Conservation (phyloP, 2,329 filamentous ascomycete species). For the Aspergillus sojae region DNA sequence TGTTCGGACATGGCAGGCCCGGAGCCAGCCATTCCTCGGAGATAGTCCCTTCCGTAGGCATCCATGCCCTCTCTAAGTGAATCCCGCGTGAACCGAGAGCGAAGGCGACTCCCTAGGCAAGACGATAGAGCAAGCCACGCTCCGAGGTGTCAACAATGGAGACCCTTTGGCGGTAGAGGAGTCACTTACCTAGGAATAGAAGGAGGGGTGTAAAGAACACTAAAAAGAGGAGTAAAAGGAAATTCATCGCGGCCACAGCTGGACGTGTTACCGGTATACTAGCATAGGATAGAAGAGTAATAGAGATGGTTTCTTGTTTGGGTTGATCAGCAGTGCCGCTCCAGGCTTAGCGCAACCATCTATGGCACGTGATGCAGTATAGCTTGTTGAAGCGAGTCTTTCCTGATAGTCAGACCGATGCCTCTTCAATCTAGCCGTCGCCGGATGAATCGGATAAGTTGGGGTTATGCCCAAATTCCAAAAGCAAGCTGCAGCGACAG, state of each 20-base stretch:
- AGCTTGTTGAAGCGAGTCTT: not conserved
- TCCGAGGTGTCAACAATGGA: constrained; percentile 29
- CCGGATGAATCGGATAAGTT: not conserved
- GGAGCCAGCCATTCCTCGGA: constrained; percentile 58
- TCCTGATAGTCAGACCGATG: not conserved
- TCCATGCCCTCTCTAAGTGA: constrained; percentile 46
- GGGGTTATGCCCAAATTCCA: not conserved
- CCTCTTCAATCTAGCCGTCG: not conserved
- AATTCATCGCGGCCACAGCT: constrained; percentile 29
- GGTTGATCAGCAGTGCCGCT: not conserved
- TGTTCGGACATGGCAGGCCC: constrained; percentile 61
- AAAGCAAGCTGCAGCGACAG: not conserved
- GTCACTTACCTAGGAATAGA: constrained; percentile 37
- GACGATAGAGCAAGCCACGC: constrained; percentile 58
- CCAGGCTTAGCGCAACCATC: not conserved
- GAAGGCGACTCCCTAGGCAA: constrained; percentile 57
- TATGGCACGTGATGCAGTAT: not conserved
- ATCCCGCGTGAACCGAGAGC: constrained; percentile 50
- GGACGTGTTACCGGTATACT: not conserved
- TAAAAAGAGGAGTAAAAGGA: constrained; percentile 37
- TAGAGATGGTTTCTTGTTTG: not conserved
- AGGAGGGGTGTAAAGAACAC: constrained; percentile 42
- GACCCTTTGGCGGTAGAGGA: not conserved
- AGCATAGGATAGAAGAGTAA: constrained; percentile 1
- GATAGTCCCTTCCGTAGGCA: constrained; percentile 59